Conservation (phyloP, 495 filamentous ascomycete genomes). For the Xylaria grammica region DNA sequence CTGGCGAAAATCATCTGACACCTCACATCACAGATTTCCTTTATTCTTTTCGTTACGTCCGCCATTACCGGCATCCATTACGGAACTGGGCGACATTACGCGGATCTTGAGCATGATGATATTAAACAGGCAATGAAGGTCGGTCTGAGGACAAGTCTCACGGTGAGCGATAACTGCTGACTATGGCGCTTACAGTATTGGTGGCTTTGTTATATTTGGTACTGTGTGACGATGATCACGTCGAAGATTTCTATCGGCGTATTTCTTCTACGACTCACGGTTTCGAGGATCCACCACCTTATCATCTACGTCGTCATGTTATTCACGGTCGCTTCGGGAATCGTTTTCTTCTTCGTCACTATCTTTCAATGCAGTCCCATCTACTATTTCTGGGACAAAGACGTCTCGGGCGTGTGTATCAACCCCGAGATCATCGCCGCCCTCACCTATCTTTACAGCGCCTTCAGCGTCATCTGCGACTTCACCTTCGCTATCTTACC, state of each 20-base stretch:
- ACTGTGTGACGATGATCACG: constrained; percentile 30
- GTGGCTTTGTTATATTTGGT: constrained; percentile 34
- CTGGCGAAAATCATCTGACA: not conserved
- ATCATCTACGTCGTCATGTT: constrained; percentile 31
- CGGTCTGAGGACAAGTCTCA: not conserved
- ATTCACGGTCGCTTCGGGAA: constrained; percentile 23
- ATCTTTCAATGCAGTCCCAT: constrained; percentile 36
- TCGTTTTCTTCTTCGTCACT: constrained; percentile 27
- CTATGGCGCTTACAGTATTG: constrained; percentile 22
- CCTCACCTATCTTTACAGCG: constrained; percentile 33
- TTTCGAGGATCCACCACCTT: constrained; percentile 21
- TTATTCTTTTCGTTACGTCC: constrained; percentile 21
- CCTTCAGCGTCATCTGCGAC: constrained; percentile 37
- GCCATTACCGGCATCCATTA: constrained; percentile 24
- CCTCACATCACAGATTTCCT: constrained; percentile 19
- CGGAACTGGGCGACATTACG: constrained; percentile 29
- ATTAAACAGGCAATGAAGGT: constrained; percentile 19
- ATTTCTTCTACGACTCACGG: constrained; percentile 39
- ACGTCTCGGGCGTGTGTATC: constrained; percentile 35
- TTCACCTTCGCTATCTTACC: constrained; percentile 42
- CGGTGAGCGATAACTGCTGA: constrained; percentile 6
- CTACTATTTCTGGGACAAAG: constrained; percentile 36
- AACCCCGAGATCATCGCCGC: constrained; percentile 25
- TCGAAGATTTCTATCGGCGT: constrained; percentile 39
- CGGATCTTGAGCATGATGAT: constrained; percentile 15